Conservation (phyloP, 306 rosid genomes). For the Cucumis melo region DNA sequence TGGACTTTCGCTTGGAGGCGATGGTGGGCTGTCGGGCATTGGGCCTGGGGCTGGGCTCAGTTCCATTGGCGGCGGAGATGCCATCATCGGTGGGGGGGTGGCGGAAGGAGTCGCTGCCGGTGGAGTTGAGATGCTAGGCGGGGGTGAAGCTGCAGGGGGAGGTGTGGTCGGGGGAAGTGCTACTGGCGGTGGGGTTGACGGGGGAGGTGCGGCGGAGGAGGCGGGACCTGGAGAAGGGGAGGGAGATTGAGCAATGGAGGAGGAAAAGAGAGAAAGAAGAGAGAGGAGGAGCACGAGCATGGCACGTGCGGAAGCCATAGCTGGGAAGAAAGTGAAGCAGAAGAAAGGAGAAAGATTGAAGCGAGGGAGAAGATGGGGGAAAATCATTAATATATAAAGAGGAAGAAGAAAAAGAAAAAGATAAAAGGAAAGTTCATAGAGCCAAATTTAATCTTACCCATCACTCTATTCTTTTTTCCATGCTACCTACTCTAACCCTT, state of each 20-base stretch:
- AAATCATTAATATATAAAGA: background rate
- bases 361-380: background rate
- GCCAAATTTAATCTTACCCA: too few relatives aligned
- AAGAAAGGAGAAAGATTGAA: background rate
- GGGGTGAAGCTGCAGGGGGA: background rate
- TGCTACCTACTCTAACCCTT: too few relatives aligned
- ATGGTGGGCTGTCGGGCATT: background rate
- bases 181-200: background rate
- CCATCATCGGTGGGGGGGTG: background rate
- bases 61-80: background rate
- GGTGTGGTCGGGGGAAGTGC: background rate
- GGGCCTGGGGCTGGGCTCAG: background rate
- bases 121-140: background rate
- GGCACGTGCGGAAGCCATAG: conserved; percentile 7
- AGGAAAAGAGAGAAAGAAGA: background rate
- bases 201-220: background rate
- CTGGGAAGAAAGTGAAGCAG: background rate
- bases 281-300: conserved; percentile 5
- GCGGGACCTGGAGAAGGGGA: conserved; percentile 5
- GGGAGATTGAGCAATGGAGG: conserved; percentile 14
- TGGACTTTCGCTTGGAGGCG: background rate
- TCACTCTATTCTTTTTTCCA: too few relatives aligned
- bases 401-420: background rate
- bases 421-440: too few relatives aligned
- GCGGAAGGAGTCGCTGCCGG: background rate